A percentile compares a stretch with the other conserved stretches of the same genome.
Evolutionary conservation across 2,329 filamentous ascomycete species (phyloP).

Genomic region (Botrytis fragariae): DNA sequence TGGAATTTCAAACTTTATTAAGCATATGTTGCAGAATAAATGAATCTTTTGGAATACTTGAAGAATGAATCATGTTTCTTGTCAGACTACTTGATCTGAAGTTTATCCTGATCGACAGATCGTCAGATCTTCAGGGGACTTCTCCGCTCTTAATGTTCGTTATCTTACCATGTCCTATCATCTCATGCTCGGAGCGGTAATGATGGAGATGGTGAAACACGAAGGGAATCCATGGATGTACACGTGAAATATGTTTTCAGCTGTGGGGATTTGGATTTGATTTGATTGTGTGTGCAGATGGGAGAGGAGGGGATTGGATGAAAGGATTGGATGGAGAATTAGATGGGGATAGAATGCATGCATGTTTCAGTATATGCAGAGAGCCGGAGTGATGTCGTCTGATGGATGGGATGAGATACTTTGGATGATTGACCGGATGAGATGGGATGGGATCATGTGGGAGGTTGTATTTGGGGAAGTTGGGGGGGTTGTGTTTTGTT

Average conservation of each 20-base stretch:
- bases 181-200: background rate
- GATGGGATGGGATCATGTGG: background rate
- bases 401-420: background rate
- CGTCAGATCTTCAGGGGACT: background rate
- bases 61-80: background rate
- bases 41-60: background rate
- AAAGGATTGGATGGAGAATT: no score
- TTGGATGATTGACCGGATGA: background rate
- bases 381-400: background rate
- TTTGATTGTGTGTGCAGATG: background rate
- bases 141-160: background rate
- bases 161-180: background rate
- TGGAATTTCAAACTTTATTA: background rate
- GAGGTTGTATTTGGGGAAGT: background rate
- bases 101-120: background rate
- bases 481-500: background rate
- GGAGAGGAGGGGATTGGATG: background rate
- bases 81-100: background rate
- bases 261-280: background rate
- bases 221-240: background rate
- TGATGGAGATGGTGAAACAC: background rate
- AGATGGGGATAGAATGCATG: background rate
- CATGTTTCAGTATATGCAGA: background rate
- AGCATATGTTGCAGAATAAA: background rate
- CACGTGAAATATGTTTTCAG: background rate